A percentile compares a stretch with the other conserved stretches of the same genome.
These are phyloP conservation scores for Nitzschia sp. DNA, from an alignment of 108 stramenopile species.

Conservation along the genomic window DNA sequence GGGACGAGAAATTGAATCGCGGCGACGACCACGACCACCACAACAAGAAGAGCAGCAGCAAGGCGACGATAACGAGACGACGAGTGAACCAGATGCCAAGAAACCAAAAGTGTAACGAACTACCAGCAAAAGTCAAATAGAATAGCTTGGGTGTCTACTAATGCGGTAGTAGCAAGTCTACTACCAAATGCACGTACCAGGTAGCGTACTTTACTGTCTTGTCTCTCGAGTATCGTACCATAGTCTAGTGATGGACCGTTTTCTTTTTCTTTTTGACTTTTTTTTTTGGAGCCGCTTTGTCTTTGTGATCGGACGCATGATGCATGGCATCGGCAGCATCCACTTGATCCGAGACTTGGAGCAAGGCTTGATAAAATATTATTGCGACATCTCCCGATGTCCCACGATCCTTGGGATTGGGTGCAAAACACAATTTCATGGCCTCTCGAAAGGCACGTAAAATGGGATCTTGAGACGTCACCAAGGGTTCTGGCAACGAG, in stretches of 20 bases:
- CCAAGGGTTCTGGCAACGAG: slow-evolving; percentile 43
- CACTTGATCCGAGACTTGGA: too few species aligned
- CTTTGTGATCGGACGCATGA: too few species aligned
- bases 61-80: neutral
- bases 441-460: slow-evolving; percentile 60
- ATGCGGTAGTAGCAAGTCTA: too few species aligned
- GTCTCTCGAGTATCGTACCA: too few species aligned
- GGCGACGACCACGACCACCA: slow-evolving; percentile 30
- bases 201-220: too few species aligned
- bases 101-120: neutral
- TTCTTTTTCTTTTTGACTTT: neutral
- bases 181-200: too few species aligned
- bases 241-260: too few species aligned
- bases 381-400: slow-evolving; percentile 68
- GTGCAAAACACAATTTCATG: slow-evolving; percentile 67
- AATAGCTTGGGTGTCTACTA: too few species aligned
- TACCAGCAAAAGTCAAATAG: too few species aligned
- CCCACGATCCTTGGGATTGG: slow-evolving; percentile 63
- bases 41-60: neutral
- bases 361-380: slow-evolving; percentile 32
- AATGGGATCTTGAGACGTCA: slow-evolving; percentile 49
- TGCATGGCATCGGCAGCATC: too few species aligned
- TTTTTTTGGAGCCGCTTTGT: neutral
- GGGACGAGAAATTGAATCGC: slow-evolving; percentile 63
- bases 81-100: neutral